Conservation (phyloP, 169 alveolate genomes). For the Theileria equi region DNA sequence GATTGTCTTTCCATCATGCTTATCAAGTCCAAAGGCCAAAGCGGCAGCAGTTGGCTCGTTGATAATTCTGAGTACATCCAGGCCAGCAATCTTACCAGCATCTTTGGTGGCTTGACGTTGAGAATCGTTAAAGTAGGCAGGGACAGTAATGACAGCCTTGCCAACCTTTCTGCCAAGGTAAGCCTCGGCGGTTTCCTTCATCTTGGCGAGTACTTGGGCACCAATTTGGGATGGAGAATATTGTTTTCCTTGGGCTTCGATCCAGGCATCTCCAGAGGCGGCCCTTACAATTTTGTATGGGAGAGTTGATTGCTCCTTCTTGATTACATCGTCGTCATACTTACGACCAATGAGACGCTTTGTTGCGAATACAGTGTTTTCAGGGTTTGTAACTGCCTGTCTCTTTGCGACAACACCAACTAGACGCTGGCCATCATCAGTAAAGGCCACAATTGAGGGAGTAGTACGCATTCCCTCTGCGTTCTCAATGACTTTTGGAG, state of each 20-base stretch:
- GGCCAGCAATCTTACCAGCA: slow-evolving; percentile 95
- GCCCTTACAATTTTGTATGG: slow-evolving; percentile 96
- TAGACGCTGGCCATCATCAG: slow-evolving; percentile 93
- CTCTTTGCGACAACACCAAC: slow-evolving; percentile 96
- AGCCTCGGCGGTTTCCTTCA: slow-evolving; percentile 97
- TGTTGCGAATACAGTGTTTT: slow-evolving; percentile 92
- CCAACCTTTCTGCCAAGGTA: slow-evolving; percentile 90
- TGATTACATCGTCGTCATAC: slow-evolving; percentile 93
- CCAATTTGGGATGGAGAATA: slow-evolving; percentile 96
- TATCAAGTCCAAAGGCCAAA: slow-evolving; percentile 97
- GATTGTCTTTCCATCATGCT: slow-evolving; percentile 89
- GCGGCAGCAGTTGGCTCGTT: slow-evolving; percentile 99
- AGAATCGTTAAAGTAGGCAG: slow-evolving; percentile 94
- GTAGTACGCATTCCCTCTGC: slow-evolving; percentile 95
- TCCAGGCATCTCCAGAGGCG: slow-evolving; percentile 98
- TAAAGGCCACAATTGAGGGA: slow-evolving; percentile 98
- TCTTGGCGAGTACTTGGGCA: slow-evolving; percentile 92
- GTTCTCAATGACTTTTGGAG: slow-evolving; percentile 95
- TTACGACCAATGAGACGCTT: slow-evolving; percentile 95
- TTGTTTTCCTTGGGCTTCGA: slow-evolving; percentile 92
- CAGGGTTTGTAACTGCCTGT: slow-evolving; percentile 96
- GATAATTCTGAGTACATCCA: slow-evolving; percentile 92
- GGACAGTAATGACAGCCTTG: slow-evolving; percentile 96
- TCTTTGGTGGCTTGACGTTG: slow-evolving; percentile 97
- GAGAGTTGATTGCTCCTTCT: slow-evolving; percentile 92